Evolutionary conservation across 257 asterid genomes (phyloP).

Genomic region (Gynochthodes officinalis): DNA sequence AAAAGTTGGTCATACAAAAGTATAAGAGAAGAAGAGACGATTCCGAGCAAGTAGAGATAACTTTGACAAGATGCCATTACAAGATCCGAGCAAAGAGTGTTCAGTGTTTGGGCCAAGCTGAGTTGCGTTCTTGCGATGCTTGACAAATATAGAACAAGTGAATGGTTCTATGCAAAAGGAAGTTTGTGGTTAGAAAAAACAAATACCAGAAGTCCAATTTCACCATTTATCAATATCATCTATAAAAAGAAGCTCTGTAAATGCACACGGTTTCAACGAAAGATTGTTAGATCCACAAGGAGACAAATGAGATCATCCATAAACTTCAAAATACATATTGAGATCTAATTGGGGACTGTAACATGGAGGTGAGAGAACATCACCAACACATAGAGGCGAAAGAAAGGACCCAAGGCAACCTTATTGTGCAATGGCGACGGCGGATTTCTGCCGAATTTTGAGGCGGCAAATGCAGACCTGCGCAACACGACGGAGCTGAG

Average conservation of each 20-base stretch:
- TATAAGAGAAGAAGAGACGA: not conserved
- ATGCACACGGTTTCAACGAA: not conserved
- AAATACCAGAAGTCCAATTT: not conserved
- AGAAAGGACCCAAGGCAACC: too few relatives aligned
- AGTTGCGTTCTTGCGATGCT: conserved; percentile 94
- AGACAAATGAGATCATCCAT: too few relatives aligned
- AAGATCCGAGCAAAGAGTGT: conserved; percentile 92
- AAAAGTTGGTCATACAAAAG: not conserved
- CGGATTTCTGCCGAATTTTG: too few relatives aligned
- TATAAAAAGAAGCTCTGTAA: not conserved
- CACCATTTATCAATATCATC: not conserved
- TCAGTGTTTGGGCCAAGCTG: conserved; percentile 77
- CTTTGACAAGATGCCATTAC: conserved; percentile 11
- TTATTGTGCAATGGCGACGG: too few relatives aligned
- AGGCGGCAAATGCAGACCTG: too few relatives aligned
- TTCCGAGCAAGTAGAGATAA: not conserved
- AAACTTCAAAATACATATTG: too few relatives aligned
- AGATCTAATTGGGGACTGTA: too few relatives aligned
- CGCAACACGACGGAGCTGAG: too few relatives aligned
- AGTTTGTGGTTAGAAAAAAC: not conserved
- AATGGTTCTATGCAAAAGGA: conserved; percentile 56
- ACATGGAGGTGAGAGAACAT: too few relatives aligned
- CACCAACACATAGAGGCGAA: too few relatives aligned
- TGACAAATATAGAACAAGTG: conserved; percentile 71
- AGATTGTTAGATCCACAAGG: not conserved